Percentiles rank a stretch among this genome's conserved stretches.
phyloP scores from a whole-genome alignment of 371 early-diverging fungal genomes.

The Sporodiniella umbellata region DNA sequence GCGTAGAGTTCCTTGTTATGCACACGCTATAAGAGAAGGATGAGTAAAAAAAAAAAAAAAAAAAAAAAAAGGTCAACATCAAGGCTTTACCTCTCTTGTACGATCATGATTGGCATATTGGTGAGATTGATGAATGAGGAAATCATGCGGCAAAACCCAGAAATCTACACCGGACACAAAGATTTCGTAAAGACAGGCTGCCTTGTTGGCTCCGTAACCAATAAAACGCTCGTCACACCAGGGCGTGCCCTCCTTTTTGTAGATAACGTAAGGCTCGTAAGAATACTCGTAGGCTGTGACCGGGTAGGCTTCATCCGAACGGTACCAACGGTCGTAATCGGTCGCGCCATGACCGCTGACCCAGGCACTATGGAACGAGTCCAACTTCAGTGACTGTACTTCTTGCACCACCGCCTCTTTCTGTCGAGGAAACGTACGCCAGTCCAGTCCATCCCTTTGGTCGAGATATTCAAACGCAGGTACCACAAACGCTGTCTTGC shows the following conservation, averaged over 20 bases:
- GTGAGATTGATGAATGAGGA: constrained; percentile 65
- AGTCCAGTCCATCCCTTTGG: constrained; percentile 54
- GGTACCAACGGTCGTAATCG: constrained; percentile 57
- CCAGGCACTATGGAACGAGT: constrained; percentile 61
- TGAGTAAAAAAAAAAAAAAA: background rate
- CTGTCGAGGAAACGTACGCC: constrained; percentile 50
- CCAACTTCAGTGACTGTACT: constrained; percentile 46
- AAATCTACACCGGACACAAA: constrained; percentile 64
- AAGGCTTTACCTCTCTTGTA: constrained; percentile 64
- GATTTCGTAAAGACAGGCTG: constrained; percentile 67
- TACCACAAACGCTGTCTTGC: constrained; percentile 56
- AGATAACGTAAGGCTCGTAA: constrained; percentile 63
- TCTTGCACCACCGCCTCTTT: constrained; percentile 42
- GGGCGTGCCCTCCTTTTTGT: constrained; percentile 57
- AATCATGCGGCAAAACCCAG: constrained; percentile 60
- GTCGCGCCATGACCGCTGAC: constrained; percentile 59
- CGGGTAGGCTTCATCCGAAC: constrained; percentile 39
- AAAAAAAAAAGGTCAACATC: no score
- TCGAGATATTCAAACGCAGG: constrained; percentile 65
- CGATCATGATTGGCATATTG: constrained; percentile 63
- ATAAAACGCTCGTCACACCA: constrained; percentile 71
- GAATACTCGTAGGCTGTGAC: constrained; percentile 54
- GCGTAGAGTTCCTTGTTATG: constrained; percentile 63
- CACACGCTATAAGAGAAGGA: constrained; percentile 44
- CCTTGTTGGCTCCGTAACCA: constrained; percentile 71